Conservation (phyloP, 2,329 filamentous ascomycete species). For the Stenocarpella maydis region DNA sequence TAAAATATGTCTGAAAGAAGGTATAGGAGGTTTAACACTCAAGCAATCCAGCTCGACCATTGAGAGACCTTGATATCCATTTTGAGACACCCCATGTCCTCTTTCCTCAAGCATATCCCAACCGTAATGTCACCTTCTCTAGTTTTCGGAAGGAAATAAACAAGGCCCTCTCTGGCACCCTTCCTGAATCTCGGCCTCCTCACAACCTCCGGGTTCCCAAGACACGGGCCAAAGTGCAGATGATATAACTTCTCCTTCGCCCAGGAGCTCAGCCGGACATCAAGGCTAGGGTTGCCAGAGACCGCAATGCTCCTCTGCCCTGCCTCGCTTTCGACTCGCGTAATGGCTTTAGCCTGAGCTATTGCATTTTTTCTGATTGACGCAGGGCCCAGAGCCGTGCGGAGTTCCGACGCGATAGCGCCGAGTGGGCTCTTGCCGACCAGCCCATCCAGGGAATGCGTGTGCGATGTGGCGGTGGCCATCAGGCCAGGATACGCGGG, state of each 20-base stretch:
- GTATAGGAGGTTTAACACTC: conserved; percentile 38
- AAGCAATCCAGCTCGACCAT: conserved; percentile 49
- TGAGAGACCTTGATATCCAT: conserved; percentile 51
- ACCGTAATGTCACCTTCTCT: conserved; percentile 53
- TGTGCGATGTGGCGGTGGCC: conserved; percentile 55
- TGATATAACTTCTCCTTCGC: conserved; percentile 54
- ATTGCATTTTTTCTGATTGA: conserved; percentile 41
- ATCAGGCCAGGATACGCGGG: conserved; percentile 56
- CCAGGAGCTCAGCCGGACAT: conserved; percentile 65
- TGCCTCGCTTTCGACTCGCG: conserved; percentile 33
- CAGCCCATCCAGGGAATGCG: conserved; percentile 42
- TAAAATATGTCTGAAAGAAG: no score
- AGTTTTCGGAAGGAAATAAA: conserved; percentile 58
- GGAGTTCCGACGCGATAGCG: conserved; percentile 11
- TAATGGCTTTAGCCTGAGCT: conserved; percentile 51
- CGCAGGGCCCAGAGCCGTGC: conserved; percentile 5
- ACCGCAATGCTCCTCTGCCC: conserved; percentile 49
- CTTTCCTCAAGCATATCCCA: conserved; percentile 54
- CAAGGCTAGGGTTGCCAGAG: conserved; percentile 47
- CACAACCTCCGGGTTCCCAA: conserved; percentile 57
- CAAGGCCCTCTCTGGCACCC: conserved; percentile 52
- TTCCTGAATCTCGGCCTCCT: conserved; percentile 54
- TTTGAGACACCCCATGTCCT: conserved; percentile 55
- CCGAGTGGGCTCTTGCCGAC: conserved; percentile 44
- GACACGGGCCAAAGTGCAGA: conserved; percentile 55